Evolutionary conservation across 2,329 filamentous ascomycete species (phyloP).

Genomic region (Purpureocillium lavendulum): DNA sequence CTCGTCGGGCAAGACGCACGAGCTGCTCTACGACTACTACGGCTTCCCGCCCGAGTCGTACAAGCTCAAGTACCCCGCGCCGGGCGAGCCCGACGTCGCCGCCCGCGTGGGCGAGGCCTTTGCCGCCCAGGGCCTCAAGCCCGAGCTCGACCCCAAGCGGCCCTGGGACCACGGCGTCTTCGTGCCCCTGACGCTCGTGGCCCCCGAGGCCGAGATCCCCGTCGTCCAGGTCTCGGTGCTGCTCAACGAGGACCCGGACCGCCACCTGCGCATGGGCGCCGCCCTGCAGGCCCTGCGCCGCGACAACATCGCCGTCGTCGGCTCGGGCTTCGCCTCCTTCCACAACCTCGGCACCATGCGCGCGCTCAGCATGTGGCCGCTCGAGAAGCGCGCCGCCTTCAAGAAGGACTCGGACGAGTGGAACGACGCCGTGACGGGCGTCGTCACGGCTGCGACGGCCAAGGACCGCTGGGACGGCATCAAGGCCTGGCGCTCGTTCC

Average conservation of each 20-base stretch:
- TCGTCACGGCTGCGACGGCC: constrained; percentile 22
- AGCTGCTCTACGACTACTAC: constrained; percentile 49
- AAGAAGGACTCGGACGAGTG: constrained; percentile 25
- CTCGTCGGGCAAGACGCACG: constrained; percentile 36
- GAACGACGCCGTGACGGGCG: constrained; percentile 36
- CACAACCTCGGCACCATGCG: constrained; percentile 46
- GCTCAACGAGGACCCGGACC: constrained; percentile 36
- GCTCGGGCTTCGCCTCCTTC: constrained; percentile 51
- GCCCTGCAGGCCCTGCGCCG: constrained; percentile 41
- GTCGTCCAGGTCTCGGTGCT: constrained; percentile 51
- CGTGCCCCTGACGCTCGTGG: constrained; percentile 45
- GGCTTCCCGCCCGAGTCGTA: constrained; percentile 51
- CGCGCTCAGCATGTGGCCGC: constrained; percentile 16
- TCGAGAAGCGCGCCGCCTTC: constrained; percentile 14
- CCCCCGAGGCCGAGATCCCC: constrained; percentile 42
- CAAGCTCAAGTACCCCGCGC: constrained; percentile 45
- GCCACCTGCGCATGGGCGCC: constrained; percentile 43
- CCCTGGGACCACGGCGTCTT: constrained; percentile 56
- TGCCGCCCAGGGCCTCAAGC: constrained; percentile 33
- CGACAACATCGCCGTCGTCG: constrained; percentile 47
- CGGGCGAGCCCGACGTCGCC: constrained; percentile 46
- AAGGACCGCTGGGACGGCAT: constrained; percentile 31
- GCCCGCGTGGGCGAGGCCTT: constrained; percentile 36
- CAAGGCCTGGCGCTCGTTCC: constrained; percentile 37
- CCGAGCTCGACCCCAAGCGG: constrained; percentile 27